These are phyloP conservation scores for Mortierella sp. DNA, from an alignment of 371 early-diverging fungal genomes.

Conservation along the genomic window DNA sequence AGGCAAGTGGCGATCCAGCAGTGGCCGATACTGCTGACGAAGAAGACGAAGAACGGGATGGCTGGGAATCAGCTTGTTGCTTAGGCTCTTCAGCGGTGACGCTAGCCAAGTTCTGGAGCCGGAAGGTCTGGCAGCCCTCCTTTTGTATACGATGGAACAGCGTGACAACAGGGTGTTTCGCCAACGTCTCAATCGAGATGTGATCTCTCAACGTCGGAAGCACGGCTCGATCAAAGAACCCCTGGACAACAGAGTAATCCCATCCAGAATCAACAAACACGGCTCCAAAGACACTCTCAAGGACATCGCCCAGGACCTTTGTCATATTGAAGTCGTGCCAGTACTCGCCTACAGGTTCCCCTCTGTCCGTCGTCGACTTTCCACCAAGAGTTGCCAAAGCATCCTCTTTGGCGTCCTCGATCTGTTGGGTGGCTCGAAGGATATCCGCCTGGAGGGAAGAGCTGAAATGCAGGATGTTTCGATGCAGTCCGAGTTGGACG, in stretches of 20 bases:
- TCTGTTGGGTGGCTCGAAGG: slow-evolving; percentile 5
- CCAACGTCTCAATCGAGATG: slow-evolving; percentile 65
- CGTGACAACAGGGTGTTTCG: slow-evolving; percentile 63
- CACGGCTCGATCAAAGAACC: slow-evolving; percentile 68
- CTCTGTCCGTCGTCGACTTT: background rate
- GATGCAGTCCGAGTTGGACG: slow-evolving; percentile 69
- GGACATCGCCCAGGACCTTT: slow-evolving; percentile 89
- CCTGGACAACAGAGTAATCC: slow-evolving; percentile 63
- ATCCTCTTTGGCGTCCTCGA: slow-evolving; percentile 17
- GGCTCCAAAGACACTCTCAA: slow-evolving; percentile 93
- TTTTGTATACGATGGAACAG: slow-evolving; percentile 18
- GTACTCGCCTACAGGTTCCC: slow-evolving; percentile 66
- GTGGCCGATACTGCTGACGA: background rate
- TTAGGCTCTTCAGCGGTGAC: slow-evolving; percentile 54
- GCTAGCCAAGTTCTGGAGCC: slow-evolving; percentile 59
- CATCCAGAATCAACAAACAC: slow-evolving; percentile 88
- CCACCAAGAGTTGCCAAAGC: background rate
- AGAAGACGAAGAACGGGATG: background rate
- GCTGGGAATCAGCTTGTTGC: slow-evolving; percentile 11
- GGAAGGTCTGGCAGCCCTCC: slow-evolving; percentile 16
- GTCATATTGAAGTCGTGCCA: slow-evolving; percentile 85
- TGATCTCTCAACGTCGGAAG: slow-evolving; percentile 65
- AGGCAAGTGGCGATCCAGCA: background rate
- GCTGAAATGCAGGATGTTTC: slow-evolving; percentile 73
- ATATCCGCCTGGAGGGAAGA: slow-evolving; percentile 49